Conservation (phyloP, 2,329 filamentous ascomycete species). For the Penicillium sp. region DNA sequence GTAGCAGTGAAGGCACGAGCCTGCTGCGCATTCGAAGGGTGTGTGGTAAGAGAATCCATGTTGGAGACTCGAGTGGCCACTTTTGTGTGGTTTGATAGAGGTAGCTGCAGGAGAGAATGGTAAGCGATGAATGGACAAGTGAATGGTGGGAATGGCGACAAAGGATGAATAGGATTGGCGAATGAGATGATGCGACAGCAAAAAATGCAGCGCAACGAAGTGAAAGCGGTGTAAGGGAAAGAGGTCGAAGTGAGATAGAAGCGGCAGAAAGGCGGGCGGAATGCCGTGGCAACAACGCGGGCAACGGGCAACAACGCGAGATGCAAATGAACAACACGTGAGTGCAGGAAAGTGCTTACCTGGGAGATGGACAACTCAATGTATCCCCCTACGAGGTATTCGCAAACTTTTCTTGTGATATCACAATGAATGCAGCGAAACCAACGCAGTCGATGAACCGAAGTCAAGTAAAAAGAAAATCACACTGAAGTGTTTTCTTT, state of each 20-base stretch:
- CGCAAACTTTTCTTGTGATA: constrained; percentile 15
- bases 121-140: neutral
- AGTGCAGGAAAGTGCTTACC: constrained; percentile 43
- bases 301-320: neutral
- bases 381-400: constrained; percentile 69
- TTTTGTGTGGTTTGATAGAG: neutral
- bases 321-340: neutral
- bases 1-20: constrained; percentile 94
- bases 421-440: constrained; percentile 11
- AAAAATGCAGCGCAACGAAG: too few species aligned
- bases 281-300: neutral
- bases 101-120: neutral
- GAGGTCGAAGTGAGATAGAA: constrained; percentile 12
- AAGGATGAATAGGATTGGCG: constrained; percentile 7
- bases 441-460: constrained; percentile 12
- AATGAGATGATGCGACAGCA: constrained; percentile 10
- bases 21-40: constrained; percentile 87
- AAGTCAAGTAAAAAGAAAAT: constrained; percentile 29
- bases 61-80: constrained; percentile 37
- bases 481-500: constrained; percentile 45
- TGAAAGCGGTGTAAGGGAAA: neutral
- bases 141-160: neutral
- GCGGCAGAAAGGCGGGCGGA: constrained; percentile 2
- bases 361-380: constrained; percentile 98
- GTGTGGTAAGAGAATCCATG: constrained; percentile 90